phyloP scores from a whole-genome alignment of 1,139 yeast species.

The Pichia sp. region DNA sequence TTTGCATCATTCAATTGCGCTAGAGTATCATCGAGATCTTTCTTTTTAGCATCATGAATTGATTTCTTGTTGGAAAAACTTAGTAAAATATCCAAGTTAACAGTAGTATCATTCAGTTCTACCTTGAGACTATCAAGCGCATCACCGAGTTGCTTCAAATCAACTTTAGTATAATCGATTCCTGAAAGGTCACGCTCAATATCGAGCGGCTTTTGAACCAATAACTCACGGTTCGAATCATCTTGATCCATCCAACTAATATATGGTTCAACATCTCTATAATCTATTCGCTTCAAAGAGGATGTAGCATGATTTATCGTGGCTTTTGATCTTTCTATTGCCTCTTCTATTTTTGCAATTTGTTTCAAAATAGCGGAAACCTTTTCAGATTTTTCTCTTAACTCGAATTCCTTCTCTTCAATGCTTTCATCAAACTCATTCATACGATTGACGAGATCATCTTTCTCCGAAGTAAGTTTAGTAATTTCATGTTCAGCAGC shows the following conservation, averaged over 20 bases:
- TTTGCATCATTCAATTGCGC: conserved; percentile 54
- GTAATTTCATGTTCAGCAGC: conserved; percentile 53
- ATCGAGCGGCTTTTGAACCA: conserved; percentile 14
- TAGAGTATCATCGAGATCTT: conserved; percentile 63
- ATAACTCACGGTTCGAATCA: conserved; percentile 15
- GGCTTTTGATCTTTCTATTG: conserved; percentile 2
- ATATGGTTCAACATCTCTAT: conserved; percentile 47
- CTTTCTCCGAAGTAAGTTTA: conserved; percentile 48
- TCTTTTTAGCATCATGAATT: conserved; percentile 58
- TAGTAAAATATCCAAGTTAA: conserved; percentile 67
- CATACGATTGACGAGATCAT: conserved; percentile 55
- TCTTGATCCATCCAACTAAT: conserved; percentile 40
- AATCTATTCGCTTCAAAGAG: conserved; percentile 17
- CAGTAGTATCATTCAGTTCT: conserved; percentile 49
- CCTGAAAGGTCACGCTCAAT: conserved; percentile 15
- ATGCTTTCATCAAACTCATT: conserved; percentile 30
- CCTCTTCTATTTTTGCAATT: conserved; percentile 58
- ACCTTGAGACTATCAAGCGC: conserved; percentile 53
- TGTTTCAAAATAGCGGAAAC: conserved; percentile 31
- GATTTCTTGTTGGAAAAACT: conserved; percentile 64
- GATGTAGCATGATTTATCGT: conserved; percentile 5
- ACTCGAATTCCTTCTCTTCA: conserved; percentile 36
- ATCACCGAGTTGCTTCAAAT: conserved; percentile 42
- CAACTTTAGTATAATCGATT: conserved; percentile 46
- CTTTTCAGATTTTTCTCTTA: conserved; percentile 32